Base-by-base conservation (phyloP, 306 rosid genomes). In the Corylus heterophylla region DNA sequence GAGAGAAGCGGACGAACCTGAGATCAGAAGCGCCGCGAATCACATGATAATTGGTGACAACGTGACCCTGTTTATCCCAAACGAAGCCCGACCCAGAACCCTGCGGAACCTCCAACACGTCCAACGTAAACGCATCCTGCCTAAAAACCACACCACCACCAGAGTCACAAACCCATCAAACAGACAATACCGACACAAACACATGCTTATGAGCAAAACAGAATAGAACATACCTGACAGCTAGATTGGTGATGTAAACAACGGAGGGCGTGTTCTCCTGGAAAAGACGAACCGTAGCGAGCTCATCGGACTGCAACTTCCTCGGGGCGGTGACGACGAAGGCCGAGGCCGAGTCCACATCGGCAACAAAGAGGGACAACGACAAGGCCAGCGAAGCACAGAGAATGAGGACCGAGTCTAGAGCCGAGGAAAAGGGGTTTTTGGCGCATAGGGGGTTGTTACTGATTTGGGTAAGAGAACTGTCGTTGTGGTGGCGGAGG, bases 1-100 rank as follows among this genome's bases (percentile, higher is more conserved):
- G 67, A 69, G 42, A 3, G 17, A 71, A 71, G 51, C 10, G 61
- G 69, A 52, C 88, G 47, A 76, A 96, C 99, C 89, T 96, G 82
- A 96, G 97, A 89, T 96, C 99, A 72, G 99, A 96, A 78, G 99
- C 99, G 82, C 99, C 99, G 35, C 99, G 93, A 75, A 96, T 96
- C 72, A 96, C 99, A 18, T 93, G 99, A 76, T 91, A 96, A 86
- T 96, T 96, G 77, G 99, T 96, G 79, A 96, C 99, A 83, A 96
- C 8, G 80, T 96, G 85, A 69, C 99, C 99, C 0, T 86, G 54
- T 78, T 71, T 91, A 78, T 96, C 99, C 99, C 99, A 96, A 68
- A 96, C 97, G 73, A 93, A 93, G 68, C 99, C 99, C 0, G 99
- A 96, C 8, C 99, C 99, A 2, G 99, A 96, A 8, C 99, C 99